Base-by-base conservation (phyloP, 805 yeast species). In the Metschnikowia vanudenii region DNA sequence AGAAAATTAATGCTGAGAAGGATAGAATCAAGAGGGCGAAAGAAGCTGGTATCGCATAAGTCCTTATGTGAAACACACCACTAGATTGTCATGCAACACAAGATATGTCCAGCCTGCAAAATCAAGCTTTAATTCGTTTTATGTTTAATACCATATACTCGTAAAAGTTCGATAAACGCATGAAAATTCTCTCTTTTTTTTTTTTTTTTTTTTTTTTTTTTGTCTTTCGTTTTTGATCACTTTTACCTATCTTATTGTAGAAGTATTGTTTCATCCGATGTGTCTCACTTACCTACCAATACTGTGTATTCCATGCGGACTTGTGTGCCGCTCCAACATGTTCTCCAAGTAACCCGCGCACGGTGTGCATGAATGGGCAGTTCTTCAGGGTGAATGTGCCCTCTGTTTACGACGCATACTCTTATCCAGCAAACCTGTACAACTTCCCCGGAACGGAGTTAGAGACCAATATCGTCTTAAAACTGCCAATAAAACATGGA, bases 1-100 rank as follows among this genome's bases (percentile, higher is more conserved):
- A 65, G 43, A 60, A 63, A 50, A 53, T 72, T 14, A 59, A 64
- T 20, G 47, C 52, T 44, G 75, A 71, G 46, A 62, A 58, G 45
- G 73, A 50, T n/a, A 35, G 50, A n/a, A 48, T 50, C 11, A 49
- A 46, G 28, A 37, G 48, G 19, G 39, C 46, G 19, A 51, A 49
- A 39, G 52, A 52, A 16, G 39, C 46, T 12, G 54, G 53, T 17
- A 46, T 49, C 35, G 51, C 54, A 12, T 52, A 35, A 34, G 11
- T n/a, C 12, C 9, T 9, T 11, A 14, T 3, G 3, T 5, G 5
- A 30, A 3, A 18, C 16, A 17, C 19, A 31, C 32, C 8, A 19
- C 12, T 10, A 26, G 28, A 6, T 7, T 6, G 11, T 3, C 28
- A 26, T 13, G 19, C 6, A 13, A 22, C 19, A 33, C 29, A 26